A percentile compares a stretch with the other conserved stretches of the same genome.
These are phyloP conservation scores for Talaromyces borbonicus DNA, from an alignment of 495 filamentous ascomycete species.

Conservation along the genomic window DNA sequence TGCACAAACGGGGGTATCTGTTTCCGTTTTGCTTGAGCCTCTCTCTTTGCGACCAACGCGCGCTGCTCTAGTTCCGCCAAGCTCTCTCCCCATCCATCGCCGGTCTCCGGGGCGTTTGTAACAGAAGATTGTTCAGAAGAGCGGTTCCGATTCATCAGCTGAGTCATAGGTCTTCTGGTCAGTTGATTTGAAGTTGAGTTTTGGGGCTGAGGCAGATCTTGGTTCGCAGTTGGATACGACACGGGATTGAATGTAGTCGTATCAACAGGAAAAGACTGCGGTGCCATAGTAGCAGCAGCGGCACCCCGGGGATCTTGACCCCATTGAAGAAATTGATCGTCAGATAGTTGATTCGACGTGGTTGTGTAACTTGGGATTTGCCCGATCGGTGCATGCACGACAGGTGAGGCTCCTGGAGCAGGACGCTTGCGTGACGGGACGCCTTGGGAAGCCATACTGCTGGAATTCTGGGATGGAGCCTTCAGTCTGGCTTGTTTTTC, in stretches of 20 bases:
- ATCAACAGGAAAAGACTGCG: slow-evolving; percentile 19
- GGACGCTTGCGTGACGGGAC: slow-evolving; percentile 56
- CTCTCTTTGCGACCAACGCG: slow-evolving; percentile 67
- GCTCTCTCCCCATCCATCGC: slow-evolving; percentile 50
- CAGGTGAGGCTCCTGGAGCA: slow-evolving; percentile 58
- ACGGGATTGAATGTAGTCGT: slow-evolving; percentile 33
- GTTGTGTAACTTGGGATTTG: slow-evolving; percentile 24
- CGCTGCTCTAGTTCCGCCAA: slow-evolving; percentile 67
- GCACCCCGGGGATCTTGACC: slow-evolving; percentile 31
- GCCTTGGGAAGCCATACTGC: slow-evolving; percentile 33
- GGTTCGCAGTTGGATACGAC: slow-evolving; percentile 19
- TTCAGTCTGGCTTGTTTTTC: too few relatives aligned
- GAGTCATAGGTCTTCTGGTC: slow-evolving; percentile 52
- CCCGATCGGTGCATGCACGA: slow-evolving; percentile 37
- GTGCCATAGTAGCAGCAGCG: slow-evolving; percentile 24
- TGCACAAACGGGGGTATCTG: slow-evolving; percentile 97
- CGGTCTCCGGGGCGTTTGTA: slow-evolving; percentile 40
- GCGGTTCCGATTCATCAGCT: slow-evolving; percentile 44
- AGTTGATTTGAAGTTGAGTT: slow-evolving; percentile 51
- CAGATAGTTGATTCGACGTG: slow-evolving; percentile 32
- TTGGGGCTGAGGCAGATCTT: slow-evolving; percentile 37
- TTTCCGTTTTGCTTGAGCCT: slow-evolving; percentile 77
- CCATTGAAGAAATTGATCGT: slow-evolving; percentile 48
- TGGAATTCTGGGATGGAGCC: not conserved
- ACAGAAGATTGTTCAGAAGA: slow-evolving; percentile 38